phyloP scores from a whole-genome alignment of 139 green algal species.

The Closterium sp. region DNA sequence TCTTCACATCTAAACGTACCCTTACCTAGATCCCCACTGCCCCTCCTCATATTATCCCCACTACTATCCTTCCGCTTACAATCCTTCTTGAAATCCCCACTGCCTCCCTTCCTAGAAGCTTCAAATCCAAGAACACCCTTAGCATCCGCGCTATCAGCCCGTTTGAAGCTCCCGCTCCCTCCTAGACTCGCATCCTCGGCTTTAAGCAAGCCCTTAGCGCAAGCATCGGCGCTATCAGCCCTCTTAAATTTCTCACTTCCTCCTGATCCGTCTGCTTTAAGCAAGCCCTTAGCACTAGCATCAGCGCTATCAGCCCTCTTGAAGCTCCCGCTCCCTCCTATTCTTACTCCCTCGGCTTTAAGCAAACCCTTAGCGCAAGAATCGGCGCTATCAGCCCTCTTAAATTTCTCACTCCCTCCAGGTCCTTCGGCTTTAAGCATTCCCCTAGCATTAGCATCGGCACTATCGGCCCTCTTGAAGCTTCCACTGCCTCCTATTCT shows the following conservation, averaged over 20 bases:
- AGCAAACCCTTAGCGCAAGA: background rate
- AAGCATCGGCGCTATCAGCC: background rate
- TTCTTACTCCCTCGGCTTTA: background rate
- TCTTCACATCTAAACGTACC: background rate
- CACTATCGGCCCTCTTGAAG: background rate
- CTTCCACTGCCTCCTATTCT: background rate
- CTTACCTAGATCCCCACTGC: background rate
- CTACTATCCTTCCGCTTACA: background rate
- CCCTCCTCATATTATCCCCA: background rate
- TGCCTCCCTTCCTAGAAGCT: too few relatives aligned
- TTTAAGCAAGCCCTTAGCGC: background rate
- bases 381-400: conserved; percentile 1
- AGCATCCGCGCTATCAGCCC: background rate
- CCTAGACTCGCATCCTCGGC: background rate
- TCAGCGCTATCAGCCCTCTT: background rate
- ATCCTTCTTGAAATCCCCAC: background rate
- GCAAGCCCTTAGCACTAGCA: too few relatives aligned
- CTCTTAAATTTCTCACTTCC: background rate
- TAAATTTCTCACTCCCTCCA: background rate
- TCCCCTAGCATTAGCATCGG: too few relatives aligned
- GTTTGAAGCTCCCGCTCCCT: background rate
- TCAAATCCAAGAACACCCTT: background rate
- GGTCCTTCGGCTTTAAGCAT: too few relatives aligned
- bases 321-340: conserved; percentile 1
- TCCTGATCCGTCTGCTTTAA: too few relatives aligned